Percentiles rank a stretch among this genome's conserved stretches.
Evolutionary conservation across 306 rosid genomes (phyloP).

Genomic region (Lablab purpureus): DNA sequence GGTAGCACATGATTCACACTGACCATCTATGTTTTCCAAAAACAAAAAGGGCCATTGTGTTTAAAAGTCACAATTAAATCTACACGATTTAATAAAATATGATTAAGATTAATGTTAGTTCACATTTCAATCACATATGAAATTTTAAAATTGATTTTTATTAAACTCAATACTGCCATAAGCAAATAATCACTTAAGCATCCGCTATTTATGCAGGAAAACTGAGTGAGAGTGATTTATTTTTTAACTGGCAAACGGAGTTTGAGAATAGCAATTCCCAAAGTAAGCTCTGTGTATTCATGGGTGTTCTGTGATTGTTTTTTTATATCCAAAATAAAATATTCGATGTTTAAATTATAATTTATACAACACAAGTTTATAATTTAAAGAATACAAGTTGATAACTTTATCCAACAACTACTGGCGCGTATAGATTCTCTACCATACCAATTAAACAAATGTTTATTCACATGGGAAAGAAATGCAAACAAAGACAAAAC

Average conservation of each 20-base stretch:
- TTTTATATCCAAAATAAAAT: background rate
- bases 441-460: conserved; percentile 5
- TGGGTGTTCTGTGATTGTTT: background rate
- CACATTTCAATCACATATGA: background rate
- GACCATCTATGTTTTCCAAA: conserved; percentile 5
- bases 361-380: background rate
- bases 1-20: conserved; percentile 40
- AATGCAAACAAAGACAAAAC: background rate
- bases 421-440: background rate
- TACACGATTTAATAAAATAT: background rate
- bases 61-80: background rate
- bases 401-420: conserved; percentile 24
- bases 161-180: background rate
- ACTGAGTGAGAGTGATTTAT: background rate
- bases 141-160: background rate
- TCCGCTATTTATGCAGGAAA: background rate
- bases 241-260: background rate
- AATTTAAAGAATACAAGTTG: background rate
- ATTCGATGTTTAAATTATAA: background rate
- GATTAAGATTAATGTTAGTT: background rate
- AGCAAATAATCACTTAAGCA: background rate
- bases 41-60: background rate
- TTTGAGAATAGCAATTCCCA: background rate
- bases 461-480: conserved; percentile 20
- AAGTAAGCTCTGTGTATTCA: background rate